These are phyloP conservation scores for Graphilbum sp. DNA, from an alignment of 2,329 filamentous ascomycete genomes.

Conservation along the genomic window DNA sequence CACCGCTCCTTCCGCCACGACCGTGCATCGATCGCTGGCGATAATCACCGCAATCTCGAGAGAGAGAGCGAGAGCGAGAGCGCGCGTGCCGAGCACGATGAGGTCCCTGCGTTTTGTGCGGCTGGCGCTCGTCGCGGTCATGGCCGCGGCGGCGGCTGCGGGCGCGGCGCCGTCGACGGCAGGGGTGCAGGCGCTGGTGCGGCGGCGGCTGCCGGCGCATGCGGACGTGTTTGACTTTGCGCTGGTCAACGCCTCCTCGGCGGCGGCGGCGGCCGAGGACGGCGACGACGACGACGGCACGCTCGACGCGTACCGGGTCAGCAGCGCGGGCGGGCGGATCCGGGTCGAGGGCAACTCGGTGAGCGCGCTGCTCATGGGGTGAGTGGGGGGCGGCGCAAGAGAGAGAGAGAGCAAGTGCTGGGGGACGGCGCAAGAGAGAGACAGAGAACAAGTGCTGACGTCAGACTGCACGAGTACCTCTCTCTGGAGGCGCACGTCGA, in stretches of 20 bases:
- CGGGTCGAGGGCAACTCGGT: slow-evolving; percentile 17
- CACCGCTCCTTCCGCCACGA: too few relatives aligned
- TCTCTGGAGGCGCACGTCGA: slow-evolving; percentile 24
- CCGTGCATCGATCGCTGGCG: too few relatives aligned
- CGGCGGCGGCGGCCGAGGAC: not conserved
- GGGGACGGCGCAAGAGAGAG: not conserved
- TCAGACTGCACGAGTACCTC: slow-evolving; percentile 24
- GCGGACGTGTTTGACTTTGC: slow-evolving; percentile 1
- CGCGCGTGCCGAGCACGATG: too few relatives aligned
- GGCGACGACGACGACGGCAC: not conserved
- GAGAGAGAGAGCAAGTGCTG: not conserved
- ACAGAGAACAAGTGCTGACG: not conserved
- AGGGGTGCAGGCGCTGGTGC: slow-evolving; percentile 3
- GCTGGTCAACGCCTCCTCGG: slow-evolving; percentile 1
- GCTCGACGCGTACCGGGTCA: slow-evolving; percentile 3
- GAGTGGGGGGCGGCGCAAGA: not conserved
- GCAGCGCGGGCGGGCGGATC: slow-evolving; percentile 10
- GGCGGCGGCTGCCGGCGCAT: slow-evolving; percentile 3
- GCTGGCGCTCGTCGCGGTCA: too few relatives aligned
- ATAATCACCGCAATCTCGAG: too few relatives aligned
- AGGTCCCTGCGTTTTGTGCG: too few relatives aligned
- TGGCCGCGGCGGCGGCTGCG: too few relatives aligned
- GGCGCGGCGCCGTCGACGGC: not conserved
- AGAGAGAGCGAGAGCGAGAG: too few relatives aligned
- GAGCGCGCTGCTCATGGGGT: slow-evolving; percentile 19